phyloP scores from a whole-genome alignment of 176 grass and related monocot species.

The Ampelocalamus luodianensis region DNA sequence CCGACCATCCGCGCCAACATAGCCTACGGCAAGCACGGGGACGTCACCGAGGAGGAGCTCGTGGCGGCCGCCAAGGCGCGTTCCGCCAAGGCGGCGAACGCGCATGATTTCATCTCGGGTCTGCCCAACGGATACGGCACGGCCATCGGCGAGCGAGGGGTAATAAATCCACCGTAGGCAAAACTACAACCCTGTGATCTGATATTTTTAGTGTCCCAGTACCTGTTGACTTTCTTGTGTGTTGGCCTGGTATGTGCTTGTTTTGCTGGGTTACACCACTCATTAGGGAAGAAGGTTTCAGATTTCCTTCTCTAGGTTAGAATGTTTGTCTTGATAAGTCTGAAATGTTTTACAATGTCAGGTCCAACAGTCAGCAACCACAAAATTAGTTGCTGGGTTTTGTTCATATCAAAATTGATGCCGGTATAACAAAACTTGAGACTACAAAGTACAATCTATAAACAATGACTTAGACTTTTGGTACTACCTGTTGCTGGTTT shows the following conservation, averaged over 20 bases:
- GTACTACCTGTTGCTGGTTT: constrained; percentile 7
- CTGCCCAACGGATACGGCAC: constrained; percentile 70
- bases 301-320: neutral
- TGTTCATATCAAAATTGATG: neutral
- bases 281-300: neutral
- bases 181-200: neutral
- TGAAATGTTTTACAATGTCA: constrained; percentile 18
- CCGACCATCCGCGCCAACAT: constrained; percentile 84
- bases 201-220: neutral
- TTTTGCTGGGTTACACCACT: neutral
- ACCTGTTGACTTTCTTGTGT: neutral
- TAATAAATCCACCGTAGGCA: constrained; percentile 8
- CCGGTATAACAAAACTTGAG: neutral
- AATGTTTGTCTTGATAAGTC: neutral
- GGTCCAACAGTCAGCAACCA: neutral
- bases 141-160: constrained; percentile 58
- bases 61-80: constrained; percentile 52
- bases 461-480: constrained; percentile 1
- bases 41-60: constrained; percentile 65
- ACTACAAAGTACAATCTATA: neutral
- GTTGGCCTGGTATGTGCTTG: neutral
- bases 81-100: no score
- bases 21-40: constrained; percentile 59
- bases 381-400: neutral
- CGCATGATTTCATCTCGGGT: constrained; percentile 68